These are phyloP conservation scores for Tremella fuciformis DNA, from an alignment of 768 basidiomycete genomes.

Conservation along the genomic window DNA sequence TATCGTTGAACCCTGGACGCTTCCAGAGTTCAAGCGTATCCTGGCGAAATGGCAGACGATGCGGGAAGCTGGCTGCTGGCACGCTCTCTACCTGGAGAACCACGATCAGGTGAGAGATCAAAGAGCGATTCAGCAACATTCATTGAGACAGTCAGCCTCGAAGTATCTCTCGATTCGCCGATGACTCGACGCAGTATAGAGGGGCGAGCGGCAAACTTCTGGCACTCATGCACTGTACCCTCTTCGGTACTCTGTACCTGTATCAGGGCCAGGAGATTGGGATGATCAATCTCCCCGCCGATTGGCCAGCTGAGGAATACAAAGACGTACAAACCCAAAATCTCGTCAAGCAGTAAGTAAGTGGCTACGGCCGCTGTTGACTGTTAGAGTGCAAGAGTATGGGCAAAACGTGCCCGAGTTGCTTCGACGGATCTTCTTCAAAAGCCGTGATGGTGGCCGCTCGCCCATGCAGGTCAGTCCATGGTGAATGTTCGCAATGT, in stretches of 20 bases:
- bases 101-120: constrained; percentile 44
- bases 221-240: constrained; percentile 62
- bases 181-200: constrained; percentile 62
- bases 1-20: neutral
- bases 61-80: constrained; percentile 37
- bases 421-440: constrained; percentile 58
- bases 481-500: too few relatives aligned
- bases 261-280: constrained; percentile 73
- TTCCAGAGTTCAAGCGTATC: constrained; percentile 3
- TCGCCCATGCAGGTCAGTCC: constrained; percentile 64
- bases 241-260: constrained; percentile 66
- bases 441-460: constrained; percentile 67
- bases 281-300: constrained; percentile 54
- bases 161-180: constrained; percentile 64
- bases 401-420: constrained; percentile 63
- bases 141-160: too few relatives aligned
- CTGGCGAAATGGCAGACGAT: constrained; percentile 62
- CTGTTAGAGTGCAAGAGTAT: constrained; percentile 13
- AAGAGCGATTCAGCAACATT: too few relatives aligned
- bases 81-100: constrained; percentile 9
- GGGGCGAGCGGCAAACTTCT: constrained; percentile 63
- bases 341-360: neutral
- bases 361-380: neutral
- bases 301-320: constrained; percentile 69
- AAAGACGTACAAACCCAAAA: constrained; percentile 61